Evolutionary conservation across 176 grass and related monocot species (phyloP).

Genomic region (bread wheat (Triticum aestivum)): IWGSC_CS_RefSeq_v2.1 NC_057800.1:354462093-354462592

Average conservation of each 20-base stretch:
- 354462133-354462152: constrained; percentile 13
- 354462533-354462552: constrained; percentile 4
- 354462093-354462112: constrained; percentile 85
- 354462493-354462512: constrained; percentile 27
- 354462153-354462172: constrained; percentile 29
- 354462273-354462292: constrained; percentile 27
- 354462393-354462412: background rate
- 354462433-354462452: background rate
- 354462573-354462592: too few species aligned
- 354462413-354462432: background rate
- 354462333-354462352: background rate
- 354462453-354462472: background rate
- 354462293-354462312: background rate
- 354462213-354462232: constrained; percentile 83
- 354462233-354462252: constrained; percentile 98
- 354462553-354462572: background rate
- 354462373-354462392: background rate
- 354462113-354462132: constrained; percentile 8
- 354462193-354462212: constrained; percentile 94
- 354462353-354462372: background rate
- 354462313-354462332: background rate
- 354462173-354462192: constrained; percentile 47
- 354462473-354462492: constrained; percentile 9
- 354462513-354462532: background rate
- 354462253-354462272: constrained; percentile 55